These are phyloP conservation scores for Rhododendron griersonianum DNA, from an alignment of 148 eudicot genomes.

Conservation along the genomic window DNA sequence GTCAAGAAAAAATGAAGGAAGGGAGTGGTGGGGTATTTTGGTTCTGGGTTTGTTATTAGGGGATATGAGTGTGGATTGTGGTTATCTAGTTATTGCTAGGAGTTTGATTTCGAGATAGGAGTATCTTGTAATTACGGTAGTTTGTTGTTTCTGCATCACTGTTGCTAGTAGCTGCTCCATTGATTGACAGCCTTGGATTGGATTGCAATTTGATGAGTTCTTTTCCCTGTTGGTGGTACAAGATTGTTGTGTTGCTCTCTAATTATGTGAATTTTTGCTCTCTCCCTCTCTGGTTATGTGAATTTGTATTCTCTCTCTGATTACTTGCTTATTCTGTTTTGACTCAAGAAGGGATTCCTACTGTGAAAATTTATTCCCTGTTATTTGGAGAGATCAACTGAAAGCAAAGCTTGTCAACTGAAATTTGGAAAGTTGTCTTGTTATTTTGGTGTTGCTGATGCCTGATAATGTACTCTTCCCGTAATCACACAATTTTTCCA, in stretches of 20 bases:
- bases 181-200: not conserved
- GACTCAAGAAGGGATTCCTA: not conserved
- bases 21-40: not conserved
- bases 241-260: not conserved
- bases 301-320: not conserved
- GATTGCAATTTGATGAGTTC: not conserved
- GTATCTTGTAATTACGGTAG: not conserved
- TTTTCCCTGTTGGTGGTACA: not conserved
- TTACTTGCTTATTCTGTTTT: no score
- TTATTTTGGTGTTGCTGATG: no score
- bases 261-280: not conserved
- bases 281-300: not conserved
- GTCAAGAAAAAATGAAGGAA: not conserved
- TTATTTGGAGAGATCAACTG: not conserved
- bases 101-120: not conserved
- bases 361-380: not conserved
- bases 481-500: no score
- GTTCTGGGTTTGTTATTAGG: not conserved
- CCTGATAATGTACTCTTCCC: no score
- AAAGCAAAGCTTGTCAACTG: no score
- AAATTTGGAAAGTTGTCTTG: no score
- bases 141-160: not conserved
- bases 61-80: not conserved
- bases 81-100: not conserved
- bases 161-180: not conserved